Percentiles rank a stretch among this genome's conserved stretches.
Evolutionary conservation across 2,329 filamentous ascomycete species (phyloP).

Genomic region (Botrytis hyacinthi): DNA sequence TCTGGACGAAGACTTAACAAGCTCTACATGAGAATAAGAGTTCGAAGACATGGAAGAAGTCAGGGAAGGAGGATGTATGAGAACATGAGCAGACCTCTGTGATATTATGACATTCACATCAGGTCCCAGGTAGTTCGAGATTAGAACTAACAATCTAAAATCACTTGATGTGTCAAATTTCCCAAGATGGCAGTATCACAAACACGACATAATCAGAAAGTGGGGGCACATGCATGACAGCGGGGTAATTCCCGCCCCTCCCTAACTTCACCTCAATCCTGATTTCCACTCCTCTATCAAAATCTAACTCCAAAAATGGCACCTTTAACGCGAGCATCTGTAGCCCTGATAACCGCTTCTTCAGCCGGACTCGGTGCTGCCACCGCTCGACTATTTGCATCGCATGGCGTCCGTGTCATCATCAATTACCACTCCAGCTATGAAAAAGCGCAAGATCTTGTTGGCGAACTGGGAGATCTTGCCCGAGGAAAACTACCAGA

Average conservation of each 20-base stretch:
- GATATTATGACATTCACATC: neutral
- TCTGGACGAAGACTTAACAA: too few relatives aligned
- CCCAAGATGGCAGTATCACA: neutral
- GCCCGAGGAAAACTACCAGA: neutral
- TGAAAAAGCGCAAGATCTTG: slow-evolving; percentile 57
- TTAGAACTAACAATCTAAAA: neutral
- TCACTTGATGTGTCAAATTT: neutral
- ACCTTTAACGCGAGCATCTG: neutral
- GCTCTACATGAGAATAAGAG: too few relatives aligned
- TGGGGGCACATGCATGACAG: neutral
- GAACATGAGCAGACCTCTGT: neutral
- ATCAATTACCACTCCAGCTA: slow-evolving; percentile 70
- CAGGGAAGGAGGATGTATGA: neutral
- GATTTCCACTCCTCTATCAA: neutral
- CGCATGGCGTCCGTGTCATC: slow-evolving; percentile 64
- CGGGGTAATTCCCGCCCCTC: neutral
- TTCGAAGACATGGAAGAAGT: neutral
- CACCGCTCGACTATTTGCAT: slow-evolving; percentile 64
- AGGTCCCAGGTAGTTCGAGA: neutral
- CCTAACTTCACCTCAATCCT: neutral
- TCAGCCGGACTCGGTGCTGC: slow-evolving; percentile 69
- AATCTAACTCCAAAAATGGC: neutral
- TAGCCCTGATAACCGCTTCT: slow-evolving; percentile 51
- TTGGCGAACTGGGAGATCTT: slow-evolving; percentile 49
- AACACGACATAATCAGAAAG: neutral